phyloP scores from a whole-genome alignment of 768 basidiomycete genomes.

The Lactifluus volemus region DNA sequence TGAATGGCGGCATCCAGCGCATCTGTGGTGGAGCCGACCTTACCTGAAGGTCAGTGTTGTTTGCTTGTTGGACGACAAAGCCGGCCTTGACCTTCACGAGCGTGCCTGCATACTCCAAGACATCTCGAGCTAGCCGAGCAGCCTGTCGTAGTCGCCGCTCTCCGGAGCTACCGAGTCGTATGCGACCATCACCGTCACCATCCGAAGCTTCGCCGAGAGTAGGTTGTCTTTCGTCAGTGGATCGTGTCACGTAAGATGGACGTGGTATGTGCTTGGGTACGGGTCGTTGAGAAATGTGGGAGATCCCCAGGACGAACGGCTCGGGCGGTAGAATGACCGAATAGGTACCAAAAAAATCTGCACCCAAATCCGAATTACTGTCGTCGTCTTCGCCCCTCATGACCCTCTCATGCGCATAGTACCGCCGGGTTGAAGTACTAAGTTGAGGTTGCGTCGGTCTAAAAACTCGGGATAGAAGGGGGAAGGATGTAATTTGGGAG shows the following conservation, averaged over 20 bases:
- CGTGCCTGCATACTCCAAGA: conserved; percentile 16
- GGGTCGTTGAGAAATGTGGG: conserved; percentile 44
- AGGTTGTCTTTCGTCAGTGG: not conserved
- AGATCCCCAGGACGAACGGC: conserved; percentile 56
- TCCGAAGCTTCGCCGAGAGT: not conserved
- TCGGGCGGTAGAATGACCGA: conserved; percentile 57
- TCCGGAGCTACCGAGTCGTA: conserved; percentile 6
- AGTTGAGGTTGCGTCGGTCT: not conserved
- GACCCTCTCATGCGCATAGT: not conserved
- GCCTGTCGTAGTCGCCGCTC: conserved; percentile 14
- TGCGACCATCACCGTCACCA: not conserved
- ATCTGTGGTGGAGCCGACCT: conserved; percentile 68
- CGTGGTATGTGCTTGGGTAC: conserved; percentile 48
- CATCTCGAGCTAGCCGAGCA: conserved; percentile 12
- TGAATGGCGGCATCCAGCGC: conserved; percentile 67
- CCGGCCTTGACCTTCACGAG: conserved; percentile 13
- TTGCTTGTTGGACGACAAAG: not conserved
- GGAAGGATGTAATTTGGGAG: not conserved
- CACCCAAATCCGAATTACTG: not conserved
- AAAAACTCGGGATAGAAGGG: not conserved
- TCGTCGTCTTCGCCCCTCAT: not conserved
- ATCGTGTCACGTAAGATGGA: conserved; percentile 42
- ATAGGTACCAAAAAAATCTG: conserved; percentile 40
- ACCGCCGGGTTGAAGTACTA: not conserved
- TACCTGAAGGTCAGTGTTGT: conserved; percentile 24